Evolutionary conservation across 2,329 filamentous ascomycete genomes (phyloP).

Genomic region (Pseudogymnoascus sp.): DNA sequence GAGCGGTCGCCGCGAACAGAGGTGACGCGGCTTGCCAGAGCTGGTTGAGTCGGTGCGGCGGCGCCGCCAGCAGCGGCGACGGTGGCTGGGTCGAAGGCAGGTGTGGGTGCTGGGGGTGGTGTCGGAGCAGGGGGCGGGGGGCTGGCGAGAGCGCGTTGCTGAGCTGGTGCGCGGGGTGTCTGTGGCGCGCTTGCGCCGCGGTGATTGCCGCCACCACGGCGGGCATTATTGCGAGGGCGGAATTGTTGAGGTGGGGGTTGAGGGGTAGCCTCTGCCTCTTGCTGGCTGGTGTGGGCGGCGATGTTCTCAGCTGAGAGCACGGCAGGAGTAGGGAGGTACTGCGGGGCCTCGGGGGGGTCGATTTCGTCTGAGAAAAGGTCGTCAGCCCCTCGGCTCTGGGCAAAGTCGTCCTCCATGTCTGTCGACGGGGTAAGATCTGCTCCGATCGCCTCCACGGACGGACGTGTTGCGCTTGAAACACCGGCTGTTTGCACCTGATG

Average conservation of each 20-base stretch:
- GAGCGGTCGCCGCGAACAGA: constrained; percentile 50
- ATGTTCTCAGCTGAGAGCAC: background rate
- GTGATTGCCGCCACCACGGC: background rate
- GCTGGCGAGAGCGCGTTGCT: background rate
- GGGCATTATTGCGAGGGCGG: background rate
- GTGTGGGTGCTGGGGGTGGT: constrained; percentile 13
- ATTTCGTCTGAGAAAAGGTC: constrained; percentile 33
- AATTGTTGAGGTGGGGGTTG: background rate
- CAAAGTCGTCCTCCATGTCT: constrained; percentile 25
- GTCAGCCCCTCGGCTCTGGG: constrained; percentile 30
- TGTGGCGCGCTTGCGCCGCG: constrained; percentile 2
- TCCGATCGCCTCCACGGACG: background rate
- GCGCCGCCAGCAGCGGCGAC: constrained; percentile 10
- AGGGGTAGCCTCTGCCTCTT: background rate
- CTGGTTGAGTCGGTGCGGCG: constrained; percentile 18
- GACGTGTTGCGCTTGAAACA: background rate
- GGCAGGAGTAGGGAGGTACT: constrained; percentile 15
- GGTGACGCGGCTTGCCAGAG: constrained; percentile 24
- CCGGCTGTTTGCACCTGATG: background rate
- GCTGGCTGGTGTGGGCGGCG: background rate
- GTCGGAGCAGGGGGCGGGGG: constrained; percentile 3
- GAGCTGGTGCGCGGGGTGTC: constrained; percentile 13
- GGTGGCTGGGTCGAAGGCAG: constrained; percentile 13
- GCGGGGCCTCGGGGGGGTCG: constrained; percentile 23
- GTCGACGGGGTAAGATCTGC: background rate